A percentile compares a stretch with the other conserved stretches of the same genome.
Evolutionary conservation across 2,329 filamentous ascomycete genomes (phyloP).

Genomic region (Neonectria coccinea): DNA sequence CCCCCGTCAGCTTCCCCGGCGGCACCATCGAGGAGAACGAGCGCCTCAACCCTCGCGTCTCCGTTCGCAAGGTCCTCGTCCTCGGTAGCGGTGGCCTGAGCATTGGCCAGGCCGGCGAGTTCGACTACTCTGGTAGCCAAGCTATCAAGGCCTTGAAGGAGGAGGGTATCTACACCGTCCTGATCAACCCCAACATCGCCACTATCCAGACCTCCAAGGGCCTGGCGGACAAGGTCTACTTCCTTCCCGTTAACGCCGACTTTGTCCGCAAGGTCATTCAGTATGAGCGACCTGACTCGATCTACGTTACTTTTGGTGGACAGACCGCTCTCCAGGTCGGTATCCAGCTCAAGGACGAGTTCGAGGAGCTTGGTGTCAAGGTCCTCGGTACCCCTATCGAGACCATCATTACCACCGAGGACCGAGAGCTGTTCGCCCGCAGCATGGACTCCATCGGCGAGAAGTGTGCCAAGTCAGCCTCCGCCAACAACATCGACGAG

Average conservation of each 20-base stretch:
- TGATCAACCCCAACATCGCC: conserved; percentile 99
- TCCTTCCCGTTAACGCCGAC: conserved; percentile 94
- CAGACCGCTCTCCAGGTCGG: conserved; percentile 97
- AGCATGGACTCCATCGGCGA: conserved; percentile 99
- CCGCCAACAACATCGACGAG: conserved; percentile 88
- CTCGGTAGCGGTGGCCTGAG: conserved; percentile 94
- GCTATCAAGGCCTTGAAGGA: conserved; percentile 98
- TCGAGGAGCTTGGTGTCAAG: conserved; percentile 89
- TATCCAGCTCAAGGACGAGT: conserved; percentile 97
- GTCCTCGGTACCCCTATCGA: conserved; percentile 97
- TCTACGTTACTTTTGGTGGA: conserved; percentile 97
- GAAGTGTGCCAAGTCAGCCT: conserved; percentile 97
- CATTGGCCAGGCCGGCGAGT: conserved; percentile 98
- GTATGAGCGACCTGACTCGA: conserved; percentile 93
- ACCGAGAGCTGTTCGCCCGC: conserved; percentile 95
- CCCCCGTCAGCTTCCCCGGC: conserved; percentile 88
- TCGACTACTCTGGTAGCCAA: conserved; percentile 98
- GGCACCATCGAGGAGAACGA: conserved; percentile 84
- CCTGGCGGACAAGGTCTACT: conserved; percentile 98
- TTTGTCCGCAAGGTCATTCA: conserved; percentile 98
- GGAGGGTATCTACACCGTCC: conserved; percentile 96
- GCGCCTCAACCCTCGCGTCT: conserved; percentile 79
- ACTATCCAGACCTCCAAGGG: conserved; percentile 99
- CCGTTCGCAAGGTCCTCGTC: conserved; percentile 93
- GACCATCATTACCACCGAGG: conserved; percentile 98